These are phyloP conservation scores for Asclepias syriaca DNA, from an alignment of 257 asterid species.

Conservation along the genomic window DNA sequence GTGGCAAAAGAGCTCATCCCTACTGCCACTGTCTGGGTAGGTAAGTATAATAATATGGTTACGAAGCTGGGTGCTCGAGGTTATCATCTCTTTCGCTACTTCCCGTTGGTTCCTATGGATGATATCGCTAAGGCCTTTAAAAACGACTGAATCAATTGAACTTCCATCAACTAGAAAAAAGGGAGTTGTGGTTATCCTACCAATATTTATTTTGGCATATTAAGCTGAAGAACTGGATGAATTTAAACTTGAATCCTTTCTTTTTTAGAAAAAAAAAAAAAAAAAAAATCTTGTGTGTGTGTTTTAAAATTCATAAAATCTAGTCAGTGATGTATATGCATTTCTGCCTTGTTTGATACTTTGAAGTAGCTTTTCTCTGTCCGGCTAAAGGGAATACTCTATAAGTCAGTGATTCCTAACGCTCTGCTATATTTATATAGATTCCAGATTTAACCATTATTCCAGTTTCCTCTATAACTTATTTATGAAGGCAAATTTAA, in stretches of 20 bases:
- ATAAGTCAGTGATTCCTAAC: not conserved
- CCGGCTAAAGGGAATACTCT: not conserved
- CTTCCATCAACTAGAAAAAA: slow-evolving; percentile 34
- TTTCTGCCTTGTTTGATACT: not conserved
- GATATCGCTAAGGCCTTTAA: slow-evolving; percentile 59
- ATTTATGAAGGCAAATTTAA: too few relatives aligned
- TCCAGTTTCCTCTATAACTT: too few relatives aligned
- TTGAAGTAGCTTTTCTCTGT: not conserved
- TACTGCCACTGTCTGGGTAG: slow-evolving; percentile 44
- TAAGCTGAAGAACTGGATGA: not conserved
- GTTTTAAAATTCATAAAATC: not conserved
- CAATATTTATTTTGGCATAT: not conserved
- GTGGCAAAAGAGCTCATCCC: slow-evolving; percentile 38
- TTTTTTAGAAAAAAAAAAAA: not conserved
- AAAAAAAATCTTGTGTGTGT: not conserved
- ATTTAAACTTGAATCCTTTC: not conserved
- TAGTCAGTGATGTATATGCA: too few relatives aligned
- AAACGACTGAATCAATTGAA: slow-evolving; percentile 32
- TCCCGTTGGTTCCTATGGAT: slow-evolving; percentile 64
- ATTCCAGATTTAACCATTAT: too few relatives aligned
- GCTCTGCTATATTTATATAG: too few relatives aligned
- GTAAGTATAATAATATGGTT: slow-evolving; percentile 49
- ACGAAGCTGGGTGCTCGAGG: slow-evolving; percentile 46
- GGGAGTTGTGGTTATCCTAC: not conserved
- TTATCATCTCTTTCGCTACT: slow-evolving; percentile 35